Evolutionary conservation across 139 green algal species (phyloP).

Genomic region (Medakamo hakoo): DNA sequence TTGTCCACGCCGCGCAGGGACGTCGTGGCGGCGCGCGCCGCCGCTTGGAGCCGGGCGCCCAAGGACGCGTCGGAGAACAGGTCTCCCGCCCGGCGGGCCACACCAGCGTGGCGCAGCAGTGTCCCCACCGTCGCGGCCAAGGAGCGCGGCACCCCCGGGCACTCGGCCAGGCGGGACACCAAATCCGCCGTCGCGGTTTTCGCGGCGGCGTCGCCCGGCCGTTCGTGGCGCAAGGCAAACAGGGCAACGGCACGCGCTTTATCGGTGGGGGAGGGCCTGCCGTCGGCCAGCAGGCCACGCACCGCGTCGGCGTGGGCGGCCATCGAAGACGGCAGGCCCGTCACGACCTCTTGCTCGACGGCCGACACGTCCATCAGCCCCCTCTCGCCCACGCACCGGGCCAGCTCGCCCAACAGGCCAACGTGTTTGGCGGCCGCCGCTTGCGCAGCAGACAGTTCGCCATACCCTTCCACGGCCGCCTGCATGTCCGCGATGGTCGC

Average conservation of each 20-base stretch:
- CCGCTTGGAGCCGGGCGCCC: slow-evolving; percentile 21
- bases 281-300: neutral
- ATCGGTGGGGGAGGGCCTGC: neutral
- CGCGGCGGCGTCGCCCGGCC: slow-evolving; percentile 35
- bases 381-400: slow-evolving; percentile 29
- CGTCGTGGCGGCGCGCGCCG: slow-evolving; percentile 35
- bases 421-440: slow-evolving; percentile 75
- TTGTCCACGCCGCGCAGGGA: slow-evolving; percentile 60
- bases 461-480: slow-evolving; percentile 64
- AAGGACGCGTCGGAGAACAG: slow-evolving; percentile 66
- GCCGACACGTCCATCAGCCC: slow-evolving; percentile 55
- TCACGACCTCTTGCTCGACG: neutral
- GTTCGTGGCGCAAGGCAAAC: slow-evolving; percentile 80
- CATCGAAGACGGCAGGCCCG: neutral
- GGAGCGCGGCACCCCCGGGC: too few species aligned
- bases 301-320: neutral
- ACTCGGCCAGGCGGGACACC: slow-evolving; percentile 11
- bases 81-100: slow-evolving; percentile 46
- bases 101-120: slow-evolving; percentile 29
- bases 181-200: slow-evolving; percentile 15
- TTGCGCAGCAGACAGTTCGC: slow-evolving; percentile 49
- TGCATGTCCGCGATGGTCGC: slow-evolving; percentile 68
- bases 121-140: slow-evolving; percentile 16
- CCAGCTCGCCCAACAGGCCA: slow-evolving; percentile 63
- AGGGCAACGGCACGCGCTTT: slow-evolving; percentile 63